Conservation (phyloP, 805 yeast species). For the Pachysolen tannophilus region DNA sequence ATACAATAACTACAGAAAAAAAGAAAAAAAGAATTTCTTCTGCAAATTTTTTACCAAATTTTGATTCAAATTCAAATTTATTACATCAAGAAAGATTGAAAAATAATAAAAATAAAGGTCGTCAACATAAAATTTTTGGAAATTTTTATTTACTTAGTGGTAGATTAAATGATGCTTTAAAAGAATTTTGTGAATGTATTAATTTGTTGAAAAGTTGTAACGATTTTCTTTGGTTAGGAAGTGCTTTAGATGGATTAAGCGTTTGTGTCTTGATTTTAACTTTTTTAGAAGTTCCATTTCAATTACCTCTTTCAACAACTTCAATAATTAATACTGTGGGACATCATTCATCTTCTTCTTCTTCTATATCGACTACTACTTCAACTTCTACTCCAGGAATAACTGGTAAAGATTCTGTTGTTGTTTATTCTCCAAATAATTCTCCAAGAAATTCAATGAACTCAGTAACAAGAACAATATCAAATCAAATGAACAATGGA, state of each 20-base stretch:
- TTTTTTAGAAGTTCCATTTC: constrained; percentile 44
- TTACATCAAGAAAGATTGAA: constrained; percentile 26
- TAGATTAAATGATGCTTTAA: constrained; percentile 59
- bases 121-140: constrained; percentile 71
- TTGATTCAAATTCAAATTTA: constrained; percentile 16
- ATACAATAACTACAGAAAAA: constrained; percentile 12
- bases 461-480: constrained; percentile 11
- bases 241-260: constrained; percentile 77
- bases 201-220: constrained; percentile 46
- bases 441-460: constrained; percentile 45
- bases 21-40: constrained; percentile 19
- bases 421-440: constrained; percentile 24
- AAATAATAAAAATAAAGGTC: constrained; percentile 47
- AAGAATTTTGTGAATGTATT: constrained; percentile 69
- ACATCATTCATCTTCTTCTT: background rate
- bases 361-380: constrained; percentile 17
- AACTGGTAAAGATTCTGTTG: no score
- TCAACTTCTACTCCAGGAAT: constrained; percentile 13
- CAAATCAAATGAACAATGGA: constrained; percentile 10
- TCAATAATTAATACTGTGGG: constrained; percentile 14
- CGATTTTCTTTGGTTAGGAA: constrained; percentile 84
- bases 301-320: constrained; percentile 29
- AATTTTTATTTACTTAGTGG: constrained; percentile 79
- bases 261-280: constrained; percentile 56
- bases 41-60: constrained; percentile 12